Percentiles rank a stretch among this genome's conserved stretches.
phyloP scores from a whole-genome alignment of 2,329 filamentous ascomycete genomes.

The Fusarium tuaranense region DNA sequence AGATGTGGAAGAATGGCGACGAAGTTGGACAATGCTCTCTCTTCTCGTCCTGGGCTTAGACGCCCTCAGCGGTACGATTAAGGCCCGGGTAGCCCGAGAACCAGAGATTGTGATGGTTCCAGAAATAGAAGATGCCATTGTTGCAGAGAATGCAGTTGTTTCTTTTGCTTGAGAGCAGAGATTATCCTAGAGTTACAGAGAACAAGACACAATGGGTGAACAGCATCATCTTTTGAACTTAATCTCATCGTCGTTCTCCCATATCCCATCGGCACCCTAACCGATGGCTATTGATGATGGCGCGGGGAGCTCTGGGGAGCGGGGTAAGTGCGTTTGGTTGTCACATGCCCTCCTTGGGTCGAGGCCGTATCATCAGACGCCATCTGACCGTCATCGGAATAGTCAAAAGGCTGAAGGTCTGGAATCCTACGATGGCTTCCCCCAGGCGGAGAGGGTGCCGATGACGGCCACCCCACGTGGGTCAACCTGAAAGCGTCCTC shows the following conservation, averaged over 20 bases:
- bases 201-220: background rate
- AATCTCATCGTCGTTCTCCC: background rate
- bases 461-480: conserved; percentile 14
- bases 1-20: conserved; percentile 12
- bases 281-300: conserved; percentile 21
- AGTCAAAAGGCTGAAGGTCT: conserved; percentile 11
- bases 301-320: conserved; percentile 33
- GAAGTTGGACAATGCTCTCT: conserved; percentile 11
- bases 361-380: conserved; percentile 6
- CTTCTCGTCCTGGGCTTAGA: conserved; percentile 3
- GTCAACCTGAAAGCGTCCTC: background rate
- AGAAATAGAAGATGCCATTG: conserved; percentile 28
- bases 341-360: conserved; percentile 24
- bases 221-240: conserved; percentile 25
- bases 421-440: conserved; percentile 2
- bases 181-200: background rate
- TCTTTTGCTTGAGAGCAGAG: background rate
- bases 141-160: background rate
- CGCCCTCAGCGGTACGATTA: conserved; percentile 12
- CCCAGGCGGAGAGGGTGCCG: conserved; percentile 25
- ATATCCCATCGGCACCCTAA: conserved; percentile 24
- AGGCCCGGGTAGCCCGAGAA: conserved; percentile 25
- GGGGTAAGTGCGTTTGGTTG: conserved; percentile 20
- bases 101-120: conserved; percentile 18
- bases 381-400: conserved; percentile 16